Percentiles rank a stretch among this genome's conserved stretches.
Evolutionary conservation across 2,329 filamentous ascomycete species (phyloP).

Genomic region (Cladosporium sp.): DNA sequence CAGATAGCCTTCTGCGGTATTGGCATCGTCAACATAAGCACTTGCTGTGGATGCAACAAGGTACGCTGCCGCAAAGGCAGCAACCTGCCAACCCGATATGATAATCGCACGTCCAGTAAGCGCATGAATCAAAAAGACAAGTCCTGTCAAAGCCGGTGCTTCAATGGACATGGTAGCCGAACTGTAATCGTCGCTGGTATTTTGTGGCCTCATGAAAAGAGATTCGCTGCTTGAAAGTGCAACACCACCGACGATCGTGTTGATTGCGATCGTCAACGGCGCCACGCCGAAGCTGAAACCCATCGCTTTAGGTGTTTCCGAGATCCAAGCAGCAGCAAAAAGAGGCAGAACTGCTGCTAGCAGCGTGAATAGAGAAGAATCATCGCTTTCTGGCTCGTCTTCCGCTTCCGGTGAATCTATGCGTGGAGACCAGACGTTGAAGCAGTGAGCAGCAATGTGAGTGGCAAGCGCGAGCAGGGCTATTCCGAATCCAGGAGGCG

Average conservation of each 20-base stretch:
- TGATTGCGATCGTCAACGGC: background rate
- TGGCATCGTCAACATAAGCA: slow-evolving; percentile 1
- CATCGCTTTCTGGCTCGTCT: slow-evolving; percentile 9
- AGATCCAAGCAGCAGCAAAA: slow-evolving; percentile 1
- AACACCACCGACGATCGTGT: slow-evolving; percentile 9
- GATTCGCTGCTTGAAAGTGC: slow-evolving; percentile 9
- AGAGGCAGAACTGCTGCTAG: slow-evolving; percentile 2
- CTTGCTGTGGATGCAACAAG: slow-evolving; percentile 6
- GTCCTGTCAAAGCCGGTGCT: slow-evolving; percentile 5
- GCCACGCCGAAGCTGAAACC: slow-evolving; percentile 7
- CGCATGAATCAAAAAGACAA: slow-evolving; percentile 1
- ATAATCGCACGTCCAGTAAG: background rate
- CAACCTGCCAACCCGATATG: slow-evolving; percentile 14
- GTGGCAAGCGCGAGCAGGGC: slow-evolving; percentile 13
- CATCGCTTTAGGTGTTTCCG: slow-evolving; percentile 4
- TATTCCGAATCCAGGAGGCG: slow-evolving; percentile 13
- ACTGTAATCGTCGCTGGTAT: background rate
- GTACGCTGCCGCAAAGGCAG: slow-evolving; percentile 12
- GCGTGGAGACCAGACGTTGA: background rate
- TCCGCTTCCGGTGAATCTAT: slow-evolving; percentile 5
- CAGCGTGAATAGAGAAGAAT: background rate
- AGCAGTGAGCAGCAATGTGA: slow-evolving; percentile 19
- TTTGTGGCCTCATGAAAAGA: slow-evolving; percentile 9
- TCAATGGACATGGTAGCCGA: slow-evolving; percentile 1
- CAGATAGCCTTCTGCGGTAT: slow-evolving; percentile 1